Percentiles rank a stretch among this genome's conserved stretches.
Conservation (phyloP, 2,329 filamentous ascomycete genomes). For the Cordyceps tenuipes region DNA sequence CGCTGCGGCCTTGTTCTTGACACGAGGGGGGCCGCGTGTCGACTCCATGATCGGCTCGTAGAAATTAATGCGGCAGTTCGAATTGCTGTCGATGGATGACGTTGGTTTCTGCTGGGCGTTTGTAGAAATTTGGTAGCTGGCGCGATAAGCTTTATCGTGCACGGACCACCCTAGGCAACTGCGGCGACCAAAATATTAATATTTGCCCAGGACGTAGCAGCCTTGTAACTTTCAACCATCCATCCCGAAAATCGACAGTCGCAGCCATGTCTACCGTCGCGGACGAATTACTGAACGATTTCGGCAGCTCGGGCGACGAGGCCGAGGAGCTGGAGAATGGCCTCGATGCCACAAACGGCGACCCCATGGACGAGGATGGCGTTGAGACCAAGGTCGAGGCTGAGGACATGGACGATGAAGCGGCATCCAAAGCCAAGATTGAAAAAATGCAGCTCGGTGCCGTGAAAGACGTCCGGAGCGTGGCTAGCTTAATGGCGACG, state of each 20-base stretch:
- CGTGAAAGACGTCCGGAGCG: conserved; percentile 70
- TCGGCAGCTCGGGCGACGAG: conserved; percentile 59
- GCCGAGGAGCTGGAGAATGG: conserved; percentile 52
- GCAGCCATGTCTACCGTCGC: conserved; percentile 74
- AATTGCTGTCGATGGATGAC: neutral
- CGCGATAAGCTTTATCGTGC: conserved; percentile 11
- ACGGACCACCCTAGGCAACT: conserved; percentile 10
- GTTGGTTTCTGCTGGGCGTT: neutral
- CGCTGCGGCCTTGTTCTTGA: conserved; percentile 97
- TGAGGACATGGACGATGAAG: conserved; percentile 47
- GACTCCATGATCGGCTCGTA: conserved; percentile 62
- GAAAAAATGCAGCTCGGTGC: conserved; percentile 72
- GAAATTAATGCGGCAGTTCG: neutral
- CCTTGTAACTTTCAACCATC: neutral
- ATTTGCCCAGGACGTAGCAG: neutral
- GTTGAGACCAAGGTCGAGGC: conserved; percentile 35
- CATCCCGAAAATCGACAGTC: neutral
- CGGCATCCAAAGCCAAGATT: conserved; percentile 67
- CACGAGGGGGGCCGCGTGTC: conserved; percentile 81
- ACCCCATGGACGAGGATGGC: conserved; percentile 51
- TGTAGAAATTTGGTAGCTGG: conserved; percentile 7
- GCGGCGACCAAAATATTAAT: conserved; percentile 12
- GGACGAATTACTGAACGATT: conserved; percentile 82
- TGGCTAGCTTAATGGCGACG: conserved; percentile 72
- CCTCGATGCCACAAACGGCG: conserved; percentile 31